These are phyloP conservation scores for Coriaria nepalensis DNA, from an alignment of 306 rosid genomes.

Conservation along the genomic window DNA sequence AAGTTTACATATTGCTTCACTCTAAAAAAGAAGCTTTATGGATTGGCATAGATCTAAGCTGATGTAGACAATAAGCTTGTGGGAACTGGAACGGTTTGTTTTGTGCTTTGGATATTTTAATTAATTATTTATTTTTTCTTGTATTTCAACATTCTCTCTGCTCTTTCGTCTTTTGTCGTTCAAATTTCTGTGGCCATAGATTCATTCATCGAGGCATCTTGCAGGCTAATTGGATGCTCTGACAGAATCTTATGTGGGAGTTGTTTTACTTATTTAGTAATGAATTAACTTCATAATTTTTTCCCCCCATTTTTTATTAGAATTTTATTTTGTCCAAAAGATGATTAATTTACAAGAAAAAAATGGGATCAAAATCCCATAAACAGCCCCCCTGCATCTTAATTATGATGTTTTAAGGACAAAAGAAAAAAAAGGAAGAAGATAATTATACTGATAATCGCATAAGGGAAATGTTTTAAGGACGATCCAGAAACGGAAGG, in stretches of 20 bases:
- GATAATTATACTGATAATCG: neutral
- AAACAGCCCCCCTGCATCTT: constrained; percentile 1
- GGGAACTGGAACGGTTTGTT: constrained; percentile 24
- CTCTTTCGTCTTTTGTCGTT: neutral
- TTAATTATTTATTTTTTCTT: no score
- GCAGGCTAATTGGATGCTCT: neutral
- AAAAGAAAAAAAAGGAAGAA: constrained; percentile 4
- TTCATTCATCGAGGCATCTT: neutral
- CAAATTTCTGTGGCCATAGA: no score
- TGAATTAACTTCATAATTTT: no score
- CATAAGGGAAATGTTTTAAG: no score
- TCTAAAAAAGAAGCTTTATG: constrained; percentile 15
- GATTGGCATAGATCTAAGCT: constrained; percentile 28
- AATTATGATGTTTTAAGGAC: no score
- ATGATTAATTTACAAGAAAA: constrained; percentile 19
- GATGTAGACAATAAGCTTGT: constrained; percentile 40
- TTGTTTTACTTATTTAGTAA: no score
- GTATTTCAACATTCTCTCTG: constrained; percentile 1
- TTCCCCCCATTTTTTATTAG: no score
- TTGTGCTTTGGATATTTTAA: constrained; percentile 8
- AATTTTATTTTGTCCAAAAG: no score
- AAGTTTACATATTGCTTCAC: constrained; percentile 27
- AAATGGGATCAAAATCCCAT: constrained; percentile 14
- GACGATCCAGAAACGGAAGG: no score
- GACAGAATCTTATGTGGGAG: no score